A percentile compares a stretch with the other conserved stretches of the same genome.
These are phyloP conservation scores for Rhododendron ferrugineum DNA, from an alignment of 148 eudicot genomes.

Conservation along the genomic window DNA sequence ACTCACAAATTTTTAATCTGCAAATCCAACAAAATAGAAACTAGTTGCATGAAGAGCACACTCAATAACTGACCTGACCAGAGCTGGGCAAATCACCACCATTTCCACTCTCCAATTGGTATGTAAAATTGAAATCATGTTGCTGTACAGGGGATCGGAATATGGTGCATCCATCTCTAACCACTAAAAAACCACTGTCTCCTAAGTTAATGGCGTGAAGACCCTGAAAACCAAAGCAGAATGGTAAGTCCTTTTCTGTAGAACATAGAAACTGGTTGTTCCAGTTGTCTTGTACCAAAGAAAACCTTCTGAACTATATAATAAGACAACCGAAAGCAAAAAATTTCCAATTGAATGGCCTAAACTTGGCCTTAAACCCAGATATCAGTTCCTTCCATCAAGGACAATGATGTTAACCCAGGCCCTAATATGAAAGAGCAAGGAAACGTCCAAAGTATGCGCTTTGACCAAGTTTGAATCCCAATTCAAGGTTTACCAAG, in stretches of 20 bases:
- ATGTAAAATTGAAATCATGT: constrained; percentile 84
- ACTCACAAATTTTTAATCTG: background rate
- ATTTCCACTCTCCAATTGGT: constrained; percentile 69
- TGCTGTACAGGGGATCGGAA: constrained; percentile 81
- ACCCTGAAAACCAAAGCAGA: constrained; percentile 40
- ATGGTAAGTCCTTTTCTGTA: constrained; percentile 13
- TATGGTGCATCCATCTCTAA: constrained; percentile 70
- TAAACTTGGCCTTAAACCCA: background rate
- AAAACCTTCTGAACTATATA: background rate
- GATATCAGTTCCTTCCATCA: background rate
- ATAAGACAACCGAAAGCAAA: background rate
- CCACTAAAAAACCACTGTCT: constrained; percentile 80
- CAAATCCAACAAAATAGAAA: background rate
- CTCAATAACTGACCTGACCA: constrained; percentile 55
- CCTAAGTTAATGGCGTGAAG: constrained; percentile 78
- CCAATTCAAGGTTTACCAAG: background rate
- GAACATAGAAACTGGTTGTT: background rate
- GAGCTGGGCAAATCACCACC: constrained; percentile 76
- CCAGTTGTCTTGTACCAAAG: background rate
- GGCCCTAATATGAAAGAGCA: background rate
- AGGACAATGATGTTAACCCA: background rate
- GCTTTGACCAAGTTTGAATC: background rate
- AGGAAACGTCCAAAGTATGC: background rate
- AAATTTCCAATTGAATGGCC: background rate
- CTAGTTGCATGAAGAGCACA: background rate